Conservation (phyloP, 1,284 basidiomycete genomes). For the Tilletia walkeri region DNA sequence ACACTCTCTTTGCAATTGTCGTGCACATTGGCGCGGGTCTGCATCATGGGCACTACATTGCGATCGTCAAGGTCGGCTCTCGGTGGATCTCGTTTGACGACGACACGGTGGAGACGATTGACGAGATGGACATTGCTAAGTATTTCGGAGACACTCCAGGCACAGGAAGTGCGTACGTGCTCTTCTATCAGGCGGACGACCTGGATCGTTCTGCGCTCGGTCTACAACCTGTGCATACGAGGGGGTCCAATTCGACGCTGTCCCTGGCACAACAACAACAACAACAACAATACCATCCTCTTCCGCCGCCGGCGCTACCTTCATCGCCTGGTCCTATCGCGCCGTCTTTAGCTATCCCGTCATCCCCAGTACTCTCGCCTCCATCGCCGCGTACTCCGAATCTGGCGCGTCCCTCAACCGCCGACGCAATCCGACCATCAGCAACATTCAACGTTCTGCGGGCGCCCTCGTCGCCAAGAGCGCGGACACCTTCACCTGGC, state of each 20-base stretch:
- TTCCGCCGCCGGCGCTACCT: neutral
- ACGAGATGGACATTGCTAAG: constrained; percentile 82
- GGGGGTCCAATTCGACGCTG: neutral
- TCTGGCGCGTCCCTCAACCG: neutral
- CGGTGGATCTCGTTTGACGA: constrained; percentile 94
- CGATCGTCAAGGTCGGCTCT: constrained; percentile 78
- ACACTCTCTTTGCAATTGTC: constrained; percentile 91
- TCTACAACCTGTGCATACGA: constrained; percentile 1
- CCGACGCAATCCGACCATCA: neutral
- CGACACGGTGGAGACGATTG: constrained; percentile 80
- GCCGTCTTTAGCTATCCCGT: neutral
- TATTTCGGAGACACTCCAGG: constrained; percentile 87
- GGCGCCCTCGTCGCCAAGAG: neutral
- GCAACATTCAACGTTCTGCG: neutral
- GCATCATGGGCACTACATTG: constrained; percentile 95
- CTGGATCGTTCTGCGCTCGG: constrained; percentile 36
- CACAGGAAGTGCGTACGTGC: constrained; percentile 85
- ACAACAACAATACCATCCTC: no score
- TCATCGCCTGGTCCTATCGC: neutral
- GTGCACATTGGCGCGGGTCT: constrained; percentile 95
- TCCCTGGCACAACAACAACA: neutral
- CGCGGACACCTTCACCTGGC: constrained; percentile 10
- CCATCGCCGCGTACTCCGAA: neutral
- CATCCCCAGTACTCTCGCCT: neutral
- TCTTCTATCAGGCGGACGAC: constrained; percentile 93